A percentile compares a stretch with the other conserved stretches of the same genome.
phyloP scores from a whole-genome alignment of 1,284 basidiomycete genomes.

The Garcileccinum viscosum region DNA sequence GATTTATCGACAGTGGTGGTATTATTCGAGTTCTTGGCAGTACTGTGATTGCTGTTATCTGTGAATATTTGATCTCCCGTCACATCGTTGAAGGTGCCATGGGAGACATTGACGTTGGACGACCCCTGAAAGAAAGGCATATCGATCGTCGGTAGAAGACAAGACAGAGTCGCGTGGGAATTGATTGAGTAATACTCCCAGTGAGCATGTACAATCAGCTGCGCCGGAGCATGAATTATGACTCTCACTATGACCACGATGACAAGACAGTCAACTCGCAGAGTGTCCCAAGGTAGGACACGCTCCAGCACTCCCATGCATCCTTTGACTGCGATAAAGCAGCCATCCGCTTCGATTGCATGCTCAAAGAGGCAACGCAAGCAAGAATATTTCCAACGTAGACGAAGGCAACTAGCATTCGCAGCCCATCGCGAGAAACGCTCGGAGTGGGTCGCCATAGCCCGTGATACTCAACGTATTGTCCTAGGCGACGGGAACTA shows the following conservation, averaged over 20 bases:
- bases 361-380: constrained; percentile 30
- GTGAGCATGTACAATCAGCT: constrained; percentile 25
- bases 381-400: constrained; percentile 29
- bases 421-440: constrained; percentile 33
- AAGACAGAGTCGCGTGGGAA: constrained; percentile 8
- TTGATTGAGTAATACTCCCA: not conserved
- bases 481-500: constrained; percentile 55
- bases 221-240: not conserved
- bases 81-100: constrained; percentile 31
- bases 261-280: constrained; percentile 30
- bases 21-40: constrained; percentile 27
- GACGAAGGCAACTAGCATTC: constrained; percentile 28
- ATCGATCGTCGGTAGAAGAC: not conserved
- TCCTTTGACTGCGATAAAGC: constrained; percentile 33
- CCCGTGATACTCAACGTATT: constrained; percentile 48
- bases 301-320: constrained; percentile 26
- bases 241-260: constrained; percentile 23
- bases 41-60: constrained; percentile 27
- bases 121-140: constrained; percentile 37
- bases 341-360: constrained; percentile 23
- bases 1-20: constrained; percentile 25
- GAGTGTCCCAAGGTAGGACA: constrained; percentile 35
- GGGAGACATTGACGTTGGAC: constrained; percentile 20
- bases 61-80: constrained; percentile 27
- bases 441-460: constrained; percentile 40